phyloP scores from a whole-genome alignment of 768 basidiomycete species.

The Butyriboletus loyo region DNA sequence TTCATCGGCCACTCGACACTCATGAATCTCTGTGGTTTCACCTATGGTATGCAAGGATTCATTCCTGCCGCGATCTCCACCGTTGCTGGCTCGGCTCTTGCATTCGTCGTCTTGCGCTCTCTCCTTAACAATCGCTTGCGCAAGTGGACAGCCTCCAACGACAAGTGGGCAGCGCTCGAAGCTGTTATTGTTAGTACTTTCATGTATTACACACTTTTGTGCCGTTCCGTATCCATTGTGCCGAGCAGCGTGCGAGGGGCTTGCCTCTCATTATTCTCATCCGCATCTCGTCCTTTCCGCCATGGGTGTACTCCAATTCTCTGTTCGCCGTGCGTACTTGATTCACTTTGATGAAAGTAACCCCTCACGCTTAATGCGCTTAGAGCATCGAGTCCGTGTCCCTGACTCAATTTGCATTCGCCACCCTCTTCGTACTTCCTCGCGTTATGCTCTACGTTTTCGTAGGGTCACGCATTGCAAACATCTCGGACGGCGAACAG shows the following conservation, averaged over 20 bases:
- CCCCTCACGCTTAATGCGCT: conserved; percentile 6
- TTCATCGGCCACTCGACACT: conserved; percentile 31
- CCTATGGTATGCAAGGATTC: conserved; percentile 79
- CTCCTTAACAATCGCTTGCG: conserved; percentile 55
- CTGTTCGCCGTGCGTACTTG: conserved; percentile 72
- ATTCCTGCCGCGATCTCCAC: conserved; percentile 60
- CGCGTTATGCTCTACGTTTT: conserved; percentile 73
- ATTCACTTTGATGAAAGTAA: neutral
- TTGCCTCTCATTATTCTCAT: conserved; percentile 80
- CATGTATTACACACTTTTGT: neutral
- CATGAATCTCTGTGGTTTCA: conserved; percentile 72
- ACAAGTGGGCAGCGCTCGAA: conserved; percentile 78
- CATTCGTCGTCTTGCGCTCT: conserved; percentile 58
- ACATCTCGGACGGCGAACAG: conserved; percentile 72
- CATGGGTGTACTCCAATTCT: conserved; percentile 84
- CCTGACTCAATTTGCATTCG: conserved; percentile 71
- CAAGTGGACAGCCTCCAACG: conserved; percentile 58
- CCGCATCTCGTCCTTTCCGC: conserved; percentile 78
- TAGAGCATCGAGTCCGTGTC: conserved; percentile 74
- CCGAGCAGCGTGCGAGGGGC: conserved; percentile 62
- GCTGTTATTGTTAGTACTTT: conserved; percentile 57
- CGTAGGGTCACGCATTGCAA: conserved; percentile 72
- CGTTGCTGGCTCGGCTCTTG: conserved; percentile 58
- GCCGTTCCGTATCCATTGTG: neutral
- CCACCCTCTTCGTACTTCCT: conserved; percentile 69